Evolutionary conservation across 208 protist genomes (phyloP), one percentile per base, ranked within the genome.

Genomic region (Phytomonas sp.): DNA sequence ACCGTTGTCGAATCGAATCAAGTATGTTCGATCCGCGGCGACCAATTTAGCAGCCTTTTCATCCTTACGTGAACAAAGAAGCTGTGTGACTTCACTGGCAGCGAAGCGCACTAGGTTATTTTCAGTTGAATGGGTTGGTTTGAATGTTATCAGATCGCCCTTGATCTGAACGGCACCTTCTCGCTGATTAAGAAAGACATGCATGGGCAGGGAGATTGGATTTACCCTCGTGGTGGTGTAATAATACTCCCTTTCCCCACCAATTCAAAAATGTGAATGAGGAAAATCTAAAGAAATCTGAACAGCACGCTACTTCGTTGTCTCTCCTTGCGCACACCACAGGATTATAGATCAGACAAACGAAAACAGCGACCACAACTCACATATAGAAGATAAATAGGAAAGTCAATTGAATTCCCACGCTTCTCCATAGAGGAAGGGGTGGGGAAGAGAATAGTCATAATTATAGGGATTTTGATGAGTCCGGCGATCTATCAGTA

Each of bases 51-150:
- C 82, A 1, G 73, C 61, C 4, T 62, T 72, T 31, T 76, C 73
- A 72, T 90, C 80, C 30, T 81, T 81, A 43, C 85, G 83, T 11
- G 88, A 91, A 29, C 88, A 85, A 61, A 91, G 60, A 23, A 93
- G 78, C 75, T 93, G 88, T 36, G 62, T 74, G 62, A 93, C 78
- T 40, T 78, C 78, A 30, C 64, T 70, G 23, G 70, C 71, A 11
- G 71, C 60, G 28, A 90, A 81, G 20, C 46, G 46, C 46, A 56
- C 46, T 26, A 26, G 4, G 20, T 56, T 23, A 17, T 56, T 17
- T 26, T 23, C 46, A 26, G 29, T 69, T 68, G n/a, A 36, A 77
- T 56, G 2, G 51, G 36, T 2, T 62, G 62, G 30, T 69, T 69
- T 31, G 34, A 84, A 82, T 1, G 72, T 66, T 33, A 89, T 65